Evolutionary conservation across 1,284 basidiomycete species (phyloP).

Genomic region (Pyrrhoderma noxium): DNA sequence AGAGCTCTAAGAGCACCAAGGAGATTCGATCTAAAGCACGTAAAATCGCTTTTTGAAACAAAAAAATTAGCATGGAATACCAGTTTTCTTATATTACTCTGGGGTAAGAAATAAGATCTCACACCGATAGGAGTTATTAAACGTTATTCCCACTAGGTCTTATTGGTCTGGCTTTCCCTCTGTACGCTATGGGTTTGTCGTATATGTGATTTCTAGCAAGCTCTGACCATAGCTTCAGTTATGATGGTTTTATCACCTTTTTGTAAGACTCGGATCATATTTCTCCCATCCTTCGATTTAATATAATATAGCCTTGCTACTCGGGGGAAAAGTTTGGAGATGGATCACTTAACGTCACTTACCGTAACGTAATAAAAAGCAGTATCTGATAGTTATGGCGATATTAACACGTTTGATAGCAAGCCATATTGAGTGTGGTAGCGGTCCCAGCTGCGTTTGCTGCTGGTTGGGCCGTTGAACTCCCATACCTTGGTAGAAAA

Average conservation of each 20-base stretch:
- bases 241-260: conserved; percentile 50
- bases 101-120: conserved; percentile 32
- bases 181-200: conserved; percentile 31
- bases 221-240: neutral
- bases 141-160: too few species aligned
- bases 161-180: conserved; percentile 53
- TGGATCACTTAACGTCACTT: conserved; percentile 41
- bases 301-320: conserved; percentile 31
- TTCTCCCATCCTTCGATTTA: neutral
- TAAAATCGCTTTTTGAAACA: conserved; percentile 49
- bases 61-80: conserved; percentile 53
- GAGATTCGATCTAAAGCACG: conserved; percentile 31
- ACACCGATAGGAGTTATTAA: too few species aligned
- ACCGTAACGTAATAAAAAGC: conserved; percentile 38
- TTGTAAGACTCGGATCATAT: conserved; percentile 30
- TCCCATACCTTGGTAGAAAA: conserved; percentile 52
- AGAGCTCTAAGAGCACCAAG: conserved; percentile 32
- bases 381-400: neutral
- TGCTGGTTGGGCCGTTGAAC: conserved; percentile 57
- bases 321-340: conserved; percentile 42
- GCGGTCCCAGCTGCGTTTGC: conserved; percentile 63
- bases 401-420: conserved; percentile 26
- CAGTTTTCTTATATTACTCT: conserved; percentile 43
- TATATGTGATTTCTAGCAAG: too few species aligned
- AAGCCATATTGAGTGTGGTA: conserved; percentile 53